Conservation (phyloP, 805 yeast species). For the Saturnispora hagleri region DNA sequence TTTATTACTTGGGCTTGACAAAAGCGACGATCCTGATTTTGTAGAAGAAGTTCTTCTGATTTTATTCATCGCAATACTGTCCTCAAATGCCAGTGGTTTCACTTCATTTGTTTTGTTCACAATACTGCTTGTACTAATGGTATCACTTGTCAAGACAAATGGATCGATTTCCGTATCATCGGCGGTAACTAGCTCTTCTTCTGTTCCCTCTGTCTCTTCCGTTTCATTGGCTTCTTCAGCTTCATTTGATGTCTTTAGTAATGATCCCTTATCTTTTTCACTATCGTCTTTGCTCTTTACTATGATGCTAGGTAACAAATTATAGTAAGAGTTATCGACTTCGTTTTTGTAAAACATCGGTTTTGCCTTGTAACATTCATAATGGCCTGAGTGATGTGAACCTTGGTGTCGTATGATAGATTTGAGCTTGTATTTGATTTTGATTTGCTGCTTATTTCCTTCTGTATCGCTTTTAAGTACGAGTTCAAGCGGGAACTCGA, state of each 20-base stretch:
- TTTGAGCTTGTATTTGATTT: slow-evolving; percentile 41
- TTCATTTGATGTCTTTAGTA: not conserved
- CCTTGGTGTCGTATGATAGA: slow-evolving; percentile 84
- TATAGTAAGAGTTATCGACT: slow-evolving; percentile 19
- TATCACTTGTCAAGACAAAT: not conserved
- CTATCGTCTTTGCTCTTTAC: not conserved
- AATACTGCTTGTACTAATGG: not conserved
- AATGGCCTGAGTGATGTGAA: slow-evolving; percentile 81
- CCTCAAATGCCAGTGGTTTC: not conserved
- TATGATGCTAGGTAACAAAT: slow-evolving; percentile 13
- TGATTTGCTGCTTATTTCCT: not conserved
- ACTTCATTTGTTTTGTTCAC: not conserved
- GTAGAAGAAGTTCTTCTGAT: not conserved
- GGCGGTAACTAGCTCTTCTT: not conserved
- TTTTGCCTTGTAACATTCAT: slow-evolving; percentile 77
- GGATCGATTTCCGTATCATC: not conserved
- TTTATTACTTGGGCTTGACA: not conserved
- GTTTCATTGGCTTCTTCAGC: not conserved
- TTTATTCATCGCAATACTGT: not conserved
- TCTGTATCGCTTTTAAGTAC: not conserved
- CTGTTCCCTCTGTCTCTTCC: not conserved
- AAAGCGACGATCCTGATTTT: not conserved
- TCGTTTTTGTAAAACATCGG: slow-evolving; percentile 44
- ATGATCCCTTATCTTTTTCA: not conserved
- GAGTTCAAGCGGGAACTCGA: slow-evolving; percentile 44